A percentile compares a stretch with the other conserved stretches of the same genome.
Evolutionary conservation across 345 rosid species (phyloP).

Genomic region (Eucalyptus tenuipes): DNA sequence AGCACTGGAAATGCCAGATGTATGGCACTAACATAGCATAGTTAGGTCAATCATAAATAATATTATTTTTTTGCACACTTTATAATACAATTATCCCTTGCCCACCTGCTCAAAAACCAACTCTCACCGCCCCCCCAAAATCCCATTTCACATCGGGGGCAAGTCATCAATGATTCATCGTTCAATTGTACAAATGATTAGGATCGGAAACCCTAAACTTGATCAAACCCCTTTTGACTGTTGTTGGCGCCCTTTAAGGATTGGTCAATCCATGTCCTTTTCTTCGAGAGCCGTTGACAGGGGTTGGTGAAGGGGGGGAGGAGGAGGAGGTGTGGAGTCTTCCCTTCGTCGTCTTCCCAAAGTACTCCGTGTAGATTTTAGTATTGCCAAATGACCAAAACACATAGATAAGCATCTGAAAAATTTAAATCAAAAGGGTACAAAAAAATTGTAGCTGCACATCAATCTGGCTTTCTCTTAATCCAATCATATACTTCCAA

Average conservation of each 20-base stretch:
- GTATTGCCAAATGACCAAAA: slow-evolving; percentile 8
- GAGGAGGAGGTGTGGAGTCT: neutral
- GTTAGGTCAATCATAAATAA: neutral
- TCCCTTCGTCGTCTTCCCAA: slow-evolving; percentile 15
- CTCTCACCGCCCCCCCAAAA: neutral
- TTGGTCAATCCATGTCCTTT: neutral
- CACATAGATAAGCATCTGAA: neutral
- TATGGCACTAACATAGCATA: neutral
- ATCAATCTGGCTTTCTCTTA: neutral
- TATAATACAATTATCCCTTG: neutral
- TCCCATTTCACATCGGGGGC: neutral
- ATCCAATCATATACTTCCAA: slow-evolving; percentile 17
- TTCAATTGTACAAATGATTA: neutral
- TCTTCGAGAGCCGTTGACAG: neutral
- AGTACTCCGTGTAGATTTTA: neutral
- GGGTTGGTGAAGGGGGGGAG: neutral
- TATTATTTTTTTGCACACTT: neutral
- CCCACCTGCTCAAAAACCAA: neutral
- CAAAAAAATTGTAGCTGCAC: neutral
- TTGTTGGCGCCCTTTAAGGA: neutral
- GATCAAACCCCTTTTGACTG: neutral
- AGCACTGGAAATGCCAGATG: neutral
- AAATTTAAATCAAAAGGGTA: neutral
- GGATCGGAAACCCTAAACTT: neutral
- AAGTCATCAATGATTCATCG: neutral